phyloP scores from a whole-genome alignment of 345 rosid species.

The Gossypium sturtianum region DNA sequence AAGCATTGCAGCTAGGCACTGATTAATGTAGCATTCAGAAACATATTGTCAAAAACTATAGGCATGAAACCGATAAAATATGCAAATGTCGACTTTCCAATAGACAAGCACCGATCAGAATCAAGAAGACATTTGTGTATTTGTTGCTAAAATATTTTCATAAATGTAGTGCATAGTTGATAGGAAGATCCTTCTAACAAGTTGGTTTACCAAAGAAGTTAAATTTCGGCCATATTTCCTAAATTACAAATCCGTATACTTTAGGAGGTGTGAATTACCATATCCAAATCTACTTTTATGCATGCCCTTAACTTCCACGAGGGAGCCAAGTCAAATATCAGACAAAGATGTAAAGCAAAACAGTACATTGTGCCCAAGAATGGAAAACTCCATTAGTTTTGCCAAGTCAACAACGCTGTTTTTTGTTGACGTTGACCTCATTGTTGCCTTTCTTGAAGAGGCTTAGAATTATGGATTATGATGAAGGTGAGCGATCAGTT shows the following conservation, averaged over 20 bases:
- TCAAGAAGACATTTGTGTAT: neutral
- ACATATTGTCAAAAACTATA: neutral
- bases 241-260: neutral
- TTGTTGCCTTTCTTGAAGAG: neutral
- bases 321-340: neutral
- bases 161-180: neutral
- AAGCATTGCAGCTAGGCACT: slow-evolving; percentile 36
- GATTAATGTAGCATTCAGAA: slow-evolving; percentile 2
- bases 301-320: neutral
- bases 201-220: neutral
- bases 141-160: slow-evolving; percentile 1
- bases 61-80: neutral
- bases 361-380: neutral
- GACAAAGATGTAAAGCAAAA: neutral
- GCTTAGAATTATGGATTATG: neutral
- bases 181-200: neutral
- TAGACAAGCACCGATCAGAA: neutral
- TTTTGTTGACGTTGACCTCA: neutral
- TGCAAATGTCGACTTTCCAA: neutral
- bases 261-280: neutral
- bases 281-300: neutral
- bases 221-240: neutral
- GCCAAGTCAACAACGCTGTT: neutral
- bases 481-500: neutral
- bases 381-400: neutral